phyloP scores from a whole-genome alignment of 495 filamentous ascomycete genomes.

The Lophiotrema nucula region DNA sequence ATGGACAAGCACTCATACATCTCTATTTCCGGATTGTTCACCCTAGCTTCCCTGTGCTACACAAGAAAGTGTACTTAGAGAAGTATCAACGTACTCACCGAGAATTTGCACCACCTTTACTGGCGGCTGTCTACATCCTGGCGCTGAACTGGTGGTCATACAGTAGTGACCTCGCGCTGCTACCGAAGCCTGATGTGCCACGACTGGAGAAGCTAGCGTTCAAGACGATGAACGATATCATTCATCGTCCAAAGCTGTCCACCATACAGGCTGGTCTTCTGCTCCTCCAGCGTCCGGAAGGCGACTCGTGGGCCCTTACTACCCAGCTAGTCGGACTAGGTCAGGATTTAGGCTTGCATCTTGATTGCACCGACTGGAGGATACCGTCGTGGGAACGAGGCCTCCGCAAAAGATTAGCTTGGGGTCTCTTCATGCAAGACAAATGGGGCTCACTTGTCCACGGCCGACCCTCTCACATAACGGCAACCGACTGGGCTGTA shows the following conservation, averaged over 20 bases:
- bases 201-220: constrained; percentile 72
- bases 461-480: constrained; percentile 78
- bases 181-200: constrained; percentile 66
- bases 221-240: constrained; percentile 69
- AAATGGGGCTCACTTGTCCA: constrained; percentile 81
- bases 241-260: constrained; percentile 79
- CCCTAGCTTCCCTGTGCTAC: constrained; percentile 80
- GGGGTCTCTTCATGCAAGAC: constrained; percentile 84
- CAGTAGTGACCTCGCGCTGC: constrained; percentile 61
- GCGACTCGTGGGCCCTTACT: constrained; percentile 79
- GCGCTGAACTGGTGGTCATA: constrained; percentile 85
- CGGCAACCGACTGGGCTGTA: constrained; percentile 73
- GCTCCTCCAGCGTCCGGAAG: constrained; percentile 76
- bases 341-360: constrained; percentile 76
- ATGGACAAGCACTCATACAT: constrained; percentile 73
- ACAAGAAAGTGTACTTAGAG: constrained; percentile 80
- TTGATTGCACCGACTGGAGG: constrained; percentile 76
- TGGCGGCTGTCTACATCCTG: constrained; percentile 83
- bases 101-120: constrained; percentile 74
- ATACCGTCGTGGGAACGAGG: constrained; percentile 80
- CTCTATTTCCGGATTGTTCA: constrained; percentile 84
- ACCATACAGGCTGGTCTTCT: constrained; percentile 86
- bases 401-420: constrained; percentile 73
- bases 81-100: constrained; percentile 74
- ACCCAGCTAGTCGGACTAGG: constrained; percentile 73